A percentile compares a stretch with the other conserved stretches of the same genome.
These are phyloP conservation scores for Pleurotus pulmonarius DNA, from an alignment of 768 basidiomycete species.

Conservation along the genomic window DNA sequence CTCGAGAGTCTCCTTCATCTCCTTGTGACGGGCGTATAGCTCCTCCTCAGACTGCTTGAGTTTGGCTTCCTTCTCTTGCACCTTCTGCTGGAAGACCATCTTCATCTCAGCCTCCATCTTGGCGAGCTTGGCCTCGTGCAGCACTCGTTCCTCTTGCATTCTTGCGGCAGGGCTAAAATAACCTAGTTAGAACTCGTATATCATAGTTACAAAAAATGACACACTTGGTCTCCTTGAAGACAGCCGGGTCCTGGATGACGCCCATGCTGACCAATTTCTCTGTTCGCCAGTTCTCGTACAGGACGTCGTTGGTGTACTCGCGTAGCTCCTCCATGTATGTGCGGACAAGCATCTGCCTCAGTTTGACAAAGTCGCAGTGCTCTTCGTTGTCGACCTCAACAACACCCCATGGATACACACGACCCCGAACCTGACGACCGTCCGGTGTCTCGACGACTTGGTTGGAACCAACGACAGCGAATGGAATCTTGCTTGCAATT, in stretches of 20 bases:
- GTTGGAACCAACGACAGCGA: conserved; percentile 96
- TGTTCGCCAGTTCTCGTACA: conserved; percentile 98
- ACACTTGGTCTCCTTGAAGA: conserved; percentile 99
- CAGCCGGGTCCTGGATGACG: conserved; percentile 93
- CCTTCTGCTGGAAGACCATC: conserved; percentile 99
- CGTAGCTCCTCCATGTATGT: conserved; percentile 99
- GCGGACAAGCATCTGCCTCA: conserved; percentile 97
- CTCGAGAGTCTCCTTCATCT: conserved; percentile 99
- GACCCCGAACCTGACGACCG: conserved; percentile 90
- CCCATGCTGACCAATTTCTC: conserved; percentile 98
- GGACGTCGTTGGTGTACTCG: conserved; percentile 92
- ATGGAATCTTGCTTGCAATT: conserved; percentile 97
- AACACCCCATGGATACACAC: conserved; percentile 97
- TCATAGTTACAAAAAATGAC: conserved; percentile 23
- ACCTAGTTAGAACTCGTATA: conserved; percentile 13
- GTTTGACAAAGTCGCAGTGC: conserved; percentile 99
- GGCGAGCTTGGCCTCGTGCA: conserved; percentile 95
- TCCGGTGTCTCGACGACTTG: conserved; percentile 76
- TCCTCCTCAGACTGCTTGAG: conserved; percentile 99
- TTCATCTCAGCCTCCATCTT: conserved; percentile 99
- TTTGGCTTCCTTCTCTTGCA: conserved; percentile 98
- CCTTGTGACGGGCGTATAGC: conserved; percentile 95
- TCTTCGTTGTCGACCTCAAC: conserved; percentile 99
- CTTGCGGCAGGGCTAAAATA: conserved; percentile 82
- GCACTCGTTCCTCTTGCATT: conserved; percentile 91